These are phyloP conservation scores for Begonia peltatifolia DNA, from an alignment of 306 rosid genomes.

Conservation along the genomic window DNA sequence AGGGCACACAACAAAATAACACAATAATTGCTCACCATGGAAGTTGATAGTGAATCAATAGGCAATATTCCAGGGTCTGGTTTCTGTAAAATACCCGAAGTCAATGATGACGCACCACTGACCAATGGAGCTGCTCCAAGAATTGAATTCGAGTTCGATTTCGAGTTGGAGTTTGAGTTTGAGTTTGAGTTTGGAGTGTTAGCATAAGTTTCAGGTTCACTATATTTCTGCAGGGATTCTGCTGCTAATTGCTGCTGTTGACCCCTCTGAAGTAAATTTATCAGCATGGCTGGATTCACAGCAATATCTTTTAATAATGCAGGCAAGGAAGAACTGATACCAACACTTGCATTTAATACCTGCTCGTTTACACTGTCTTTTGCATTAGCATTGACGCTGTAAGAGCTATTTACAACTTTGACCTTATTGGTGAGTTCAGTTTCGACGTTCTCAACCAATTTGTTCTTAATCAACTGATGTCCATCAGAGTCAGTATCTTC, in stretches of 20 bases:
- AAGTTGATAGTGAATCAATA: conserved; percentile 26
- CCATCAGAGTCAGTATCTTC: conserved; percentile 30
- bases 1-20: not conserved
- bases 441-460: conserved; percentile 23
- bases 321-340: conserved; percentile 32
- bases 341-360: conserved; percentile 17
- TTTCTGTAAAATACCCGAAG: conserved; percentile 36
- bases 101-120: conserved; percentile 10
- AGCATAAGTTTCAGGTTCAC: conserved; percentile 25
- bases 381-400: conserved; percentile 14
- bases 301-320: conserved; percentile 44
- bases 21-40: conserved; percentile 38
- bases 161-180: too few species aligned
- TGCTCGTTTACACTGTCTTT: conserved; percentile 35
- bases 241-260: conserved; percentile 40
- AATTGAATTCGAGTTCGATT: conserved; percentile 20
- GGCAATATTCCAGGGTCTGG: conserved; percentile 29
- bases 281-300: conserved; percentile 69
- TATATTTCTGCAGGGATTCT: conserved; percentile 38
- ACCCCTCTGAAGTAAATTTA: conserved; percentile 38
- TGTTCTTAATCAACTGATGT: conserved; percentile 36
- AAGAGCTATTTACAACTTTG: conserved; percentile 16
- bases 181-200: conserved; percentile 11
- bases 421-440: conserved; percentile 27
- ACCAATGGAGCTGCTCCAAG: conserved; percentile 32